Percentiles rank a stretch among this genome's conserved stretches.
Conservation (phyloP, 2,329 filamentous ascomycete species). For the Hypoxylon sp. region DNA sequence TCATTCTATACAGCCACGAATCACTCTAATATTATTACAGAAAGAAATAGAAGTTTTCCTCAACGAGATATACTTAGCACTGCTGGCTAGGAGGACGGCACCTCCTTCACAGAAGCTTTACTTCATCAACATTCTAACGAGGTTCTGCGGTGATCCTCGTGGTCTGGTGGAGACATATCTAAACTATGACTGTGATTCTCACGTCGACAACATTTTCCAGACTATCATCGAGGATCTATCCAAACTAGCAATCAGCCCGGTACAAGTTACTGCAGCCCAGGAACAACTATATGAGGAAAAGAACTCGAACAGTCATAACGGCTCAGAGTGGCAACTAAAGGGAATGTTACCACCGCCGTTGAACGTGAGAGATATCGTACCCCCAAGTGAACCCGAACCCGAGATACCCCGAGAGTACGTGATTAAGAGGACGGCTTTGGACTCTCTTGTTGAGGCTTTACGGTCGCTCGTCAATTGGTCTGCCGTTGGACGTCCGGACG, state of each 20-base stretch:
- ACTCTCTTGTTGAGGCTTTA: conserved; percentile 89
- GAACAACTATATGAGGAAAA: conserved; percentile 91
- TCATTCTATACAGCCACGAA: conserved; percentile 4
- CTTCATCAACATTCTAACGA: conserved; percentile 87
- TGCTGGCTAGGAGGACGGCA: conserved; percentile 88
- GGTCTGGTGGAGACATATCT: conserved; percentile 95
- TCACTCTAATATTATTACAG: conserved; percentile 60
- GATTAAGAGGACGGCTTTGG: conserved; percentile 89
- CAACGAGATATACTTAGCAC: conserved; percentile 95
- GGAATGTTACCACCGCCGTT: conserved; percentile 89
- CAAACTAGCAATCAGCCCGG: conserved; percentile 84
- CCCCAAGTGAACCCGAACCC: conserved; percentile 71
- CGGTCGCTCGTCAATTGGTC: conserved; percentile 96
- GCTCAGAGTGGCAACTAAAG: conserved; percentile 86
- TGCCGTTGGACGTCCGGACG: conserved; percentile 73
- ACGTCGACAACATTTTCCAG: conserved; percentile 97
- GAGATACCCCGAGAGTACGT: conserved; percentile 90
- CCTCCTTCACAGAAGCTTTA: conserved; percentile 93
- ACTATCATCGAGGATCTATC: conserved; percentile 94
- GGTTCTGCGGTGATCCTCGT: conserved; percentile 86
- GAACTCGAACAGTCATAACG: conserved; percentile 71
- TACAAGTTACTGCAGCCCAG: conserved; percentile 80
- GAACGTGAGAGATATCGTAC: conserved; percentile 81
- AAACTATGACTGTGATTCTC: conserved; percentile 97
- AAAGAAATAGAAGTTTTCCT: conserved; percentile 98